Conservation (phyloP, 73 alveolate species). For the Tetrahymena thermophila region DNA sequence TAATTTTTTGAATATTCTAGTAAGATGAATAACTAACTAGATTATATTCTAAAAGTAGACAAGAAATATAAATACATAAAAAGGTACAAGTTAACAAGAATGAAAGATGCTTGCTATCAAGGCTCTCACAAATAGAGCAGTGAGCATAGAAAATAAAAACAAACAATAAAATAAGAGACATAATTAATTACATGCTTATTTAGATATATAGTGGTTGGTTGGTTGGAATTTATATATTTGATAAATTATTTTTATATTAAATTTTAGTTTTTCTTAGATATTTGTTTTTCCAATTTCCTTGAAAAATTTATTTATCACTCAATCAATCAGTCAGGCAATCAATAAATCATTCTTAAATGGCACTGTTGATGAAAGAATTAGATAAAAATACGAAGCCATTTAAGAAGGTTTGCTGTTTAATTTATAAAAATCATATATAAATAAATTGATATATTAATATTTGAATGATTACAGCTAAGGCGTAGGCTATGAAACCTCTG, state of each 20-base stretch:
- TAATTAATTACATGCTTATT: not conserved
- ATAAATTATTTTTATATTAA: not conserved
- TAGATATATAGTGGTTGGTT: not conserved
- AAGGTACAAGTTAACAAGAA: too few relatives aligned
- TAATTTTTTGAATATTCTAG: too few relatives aligned
- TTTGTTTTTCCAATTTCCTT: not conserved
- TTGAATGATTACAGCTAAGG: not conserved
- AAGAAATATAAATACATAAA: too few relatives aligned
- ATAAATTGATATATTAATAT: not conserved
- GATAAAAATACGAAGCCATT: not conserved
- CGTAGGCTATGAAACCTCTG: slow-evolving; percentile 54
- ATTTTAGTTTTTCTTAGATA: not conserved
- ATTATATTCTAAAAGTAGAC: too few relatives aligned
- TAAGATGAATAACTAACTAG: too few relatives aligned
- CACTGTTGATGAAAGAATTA: not conserved
- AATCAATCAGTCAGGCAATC: not conserved
- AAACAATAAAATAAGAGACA: not conserved
- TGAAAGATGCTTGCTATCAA: too few relatives aligned
- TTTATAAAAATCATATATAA: not conserved
- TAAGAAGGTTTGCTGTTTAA: not conserved
- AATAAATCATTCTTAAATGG: not conserved
- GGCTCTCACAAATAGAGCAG: not conserved
- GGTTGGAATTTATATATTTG: not conserved
- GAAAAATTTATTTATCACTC: too few relatives aligned
- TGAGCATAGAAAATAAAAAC: not conserved